These are phyloP conservation scores for Mariannaea elegans DNA, from an alignment of 2,329 filamentous ascomycete species.

Conservation along the genomic window DNA sequence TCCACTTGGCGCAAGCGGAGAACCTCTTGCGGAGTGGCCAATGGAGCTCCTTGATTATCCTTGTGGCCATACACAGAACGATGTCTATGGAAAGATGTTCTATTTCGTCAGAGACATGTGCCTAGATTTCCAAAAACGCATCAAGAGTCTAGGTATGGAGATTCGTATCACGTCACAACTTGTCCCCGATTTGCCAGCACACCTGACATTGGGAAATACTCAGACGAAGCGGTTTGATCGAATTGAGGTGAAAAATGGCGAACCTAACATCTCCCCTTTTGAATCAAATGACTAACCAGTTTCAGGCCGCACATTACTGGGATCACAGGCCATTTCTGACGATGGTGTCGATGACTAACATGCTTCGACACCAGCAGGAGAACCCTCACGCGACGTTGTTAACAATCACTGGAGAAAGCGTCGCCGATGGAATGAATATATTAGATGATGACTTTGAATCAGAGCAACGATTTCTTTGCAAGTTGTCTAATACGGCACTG, in stretches of 20 bases:
- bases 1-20: constrained; percentile 22
- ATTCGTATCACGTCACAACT: constrained; percentile 10
- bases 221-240: constrained; percentile 24
- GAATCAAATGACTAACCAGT: neutral
- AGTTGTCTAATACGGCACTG: constrained; percentile 7
- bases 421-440: neutral
- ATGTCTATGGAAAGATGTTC: constrained; percentile 43
- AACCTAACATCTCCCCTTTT: too few relatives aligned
- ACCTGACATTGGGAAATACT: neutral
- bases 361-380: constrained; percentile 35
- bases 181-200: neutral
- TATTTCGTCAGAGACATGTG: constrained; percentile 37
- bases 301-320: constrained; percentile 31
- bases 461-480: constrained; percentile 16
- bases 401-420: constrained; percentile 21
- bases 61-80: constrained; percentile 28
- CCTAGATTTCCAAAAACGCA: constrained; percentile 31
- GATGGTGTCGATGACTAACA: neutral
- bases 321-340: constrained; percentile 23
- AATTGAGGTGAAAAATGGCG: constrained; percentile 23
- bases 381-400: constrained; percentile 40
- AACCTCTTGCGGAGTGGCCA: constrained; percentile 42
- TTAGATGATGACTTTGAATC: neutral
- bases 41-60: constrained; percentile 36
- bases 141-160: neutral